Evolutionary conservation across 345 rosid genomes (phyloP).

Genomic region (Viola odorata): DNA sequence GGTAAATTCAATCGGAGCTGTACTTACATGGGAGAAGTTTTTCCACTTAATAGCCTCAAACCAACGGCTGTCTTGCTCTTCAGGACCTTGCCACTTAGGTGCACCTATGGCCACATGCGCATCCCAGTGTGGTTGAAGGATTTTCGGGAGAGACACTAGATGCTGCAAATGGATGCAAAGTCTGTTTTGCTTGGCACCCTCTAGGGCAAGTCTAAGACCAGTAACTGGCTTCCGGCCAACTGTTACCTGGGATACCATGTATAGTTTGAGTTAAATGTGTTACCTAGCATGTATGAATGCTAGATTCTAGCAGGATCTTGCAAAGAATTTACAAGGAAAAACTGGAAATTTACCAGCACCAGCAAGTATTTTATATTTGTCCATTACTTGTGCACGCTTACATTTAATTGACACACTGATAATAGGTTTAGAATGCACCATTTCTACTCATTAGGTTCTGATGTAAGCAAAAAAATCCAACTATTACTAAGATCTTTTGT

Average conservation of each 20-base stretch:
- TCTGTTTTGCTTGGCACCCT: slow-evolving; percentile 84
- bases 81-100: slow-evolving; percentile 97
- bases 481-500: too few relatives aligned
- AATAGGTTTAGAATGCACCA: too few relatives aligned
- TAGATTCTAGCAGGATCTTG: background rate
- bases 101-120: slow-evolving; percentile 92
- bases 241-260: slow-evolving; percentile 57
- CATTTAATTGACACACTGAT: too few relatives aligned
- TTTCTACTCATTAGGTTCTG: too few relatives aligned
- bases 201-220: slow-evolving; percentile 79
- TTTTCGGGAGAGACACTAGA: slow-evolving; percentile 89
- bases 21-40: slow-evolving; percentile 98
- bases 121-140: slow-evolving; percentile 95
- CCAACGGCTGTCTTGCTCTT: slow-evolving; percentile 99
- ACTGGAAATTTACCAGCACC: too few relatives aligned
- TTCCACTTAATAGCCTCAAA: slow-evolving; percentile 98
- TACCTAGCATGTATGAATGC: background rate
- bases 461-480: too few relatives aligned
- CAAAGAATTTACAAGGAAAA: background rate
- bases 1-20: slow-evolving; percentile 77
- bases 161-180: slow-evolving; percentile 89
- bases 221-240: slow-evolving; percentile 95
- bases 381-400: too few relatives aligned
- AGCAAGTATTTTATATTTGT: too few relatives aligned
- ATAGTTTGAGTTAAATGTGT: slow-evolving; percentile 6